phyloP scores from a whole-genome alignment of 345 rosid genomes.

The Ricinus communis region DNA sequence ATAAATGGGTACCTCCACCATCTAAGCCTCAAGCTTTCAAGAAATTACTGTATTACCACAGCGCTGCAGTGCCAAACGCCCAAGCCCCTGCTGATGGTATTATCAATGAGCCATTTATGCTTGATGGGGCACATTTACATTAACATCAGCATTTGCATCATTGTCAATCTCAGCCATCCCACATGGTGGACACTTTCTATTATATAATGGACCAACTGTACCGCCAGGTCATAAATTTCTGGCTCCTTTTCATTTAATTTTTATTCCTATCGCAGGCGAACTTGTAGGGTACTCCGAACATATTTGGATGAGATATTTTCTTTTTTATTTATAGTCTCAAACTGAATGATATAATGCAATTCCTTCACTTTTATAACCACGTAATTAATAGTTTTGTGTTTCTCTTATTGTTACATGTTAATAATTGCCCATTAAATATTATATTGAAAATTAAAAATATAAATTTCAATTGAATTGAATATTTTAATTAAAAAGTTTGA shows the following conservation, averaged over 20 bases:
- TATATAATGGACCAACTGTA: conserved; percentile 1
- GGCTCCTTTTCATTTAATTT: neutral
- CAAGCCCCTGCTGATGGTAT: too few species aligned
- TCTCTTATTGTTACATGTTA: too few species aligned
- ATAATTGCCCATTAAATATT: too few species aligned
- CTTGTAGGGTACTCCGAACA: neutral
- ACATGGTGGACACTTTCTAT: neutral
- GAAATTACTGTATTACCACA: neutral
- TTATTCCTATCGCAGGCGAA: neutral
- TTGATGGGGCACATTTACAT: neutral
- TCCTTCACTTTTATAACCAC: too few species aligned
- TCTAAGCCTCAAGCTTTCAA: neutral
- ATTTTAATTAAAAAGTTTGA: too few species aligned
- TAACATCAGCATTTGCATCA: neutral
- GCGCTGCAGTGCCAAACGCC: too few species aligned
- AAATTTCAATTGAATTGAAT: too few species aligned
- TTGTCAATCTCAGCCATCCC: neutral
- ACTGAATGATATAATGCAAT: too few species aligned
- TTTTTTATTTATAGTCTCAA: neutral
- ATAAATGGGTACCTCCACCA: too few species aligned
- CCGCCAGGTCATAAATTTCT: neutral
- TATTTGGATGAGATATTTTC: neutral
- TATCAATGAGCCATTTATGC: too few species aligned
- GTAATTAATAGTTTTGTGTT: too few species aligned
- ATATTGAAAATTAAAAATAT: too few species aligned